Base-by-base conservation (phyloP, 176 grass and related monocot genomes). In the Otatea glauca region DNA sequence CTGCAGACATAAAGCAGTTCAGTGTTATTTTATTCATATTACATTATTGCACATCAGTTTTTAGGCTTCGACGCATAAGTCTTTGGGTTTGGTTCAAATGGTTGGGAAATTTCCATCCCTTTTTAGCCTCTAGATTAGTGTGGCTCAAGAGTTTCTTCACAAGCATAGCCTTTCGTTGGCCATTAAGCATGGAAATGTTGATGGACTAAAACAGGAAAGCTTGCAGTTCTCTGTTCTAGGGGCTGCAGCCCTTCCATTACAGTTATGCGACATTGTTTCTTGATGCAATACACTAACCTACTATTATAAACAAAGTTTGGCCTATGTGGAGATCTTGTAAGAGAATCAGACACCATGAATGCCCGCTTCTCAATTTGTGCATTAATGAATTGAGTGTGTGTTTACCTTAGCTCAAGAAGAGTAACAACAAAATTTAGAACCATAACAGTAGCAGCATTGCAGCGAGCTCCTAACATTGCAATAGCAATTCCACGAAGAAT, bases 351-450 rank as follows among this genome's bases (percentile, higher is more conserved):
- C 7, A 20, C 4, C 13, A 81, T 35, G 48, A 78, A 51, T 18
- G 13, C 12, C 12, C 44, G 3, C 8, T 61, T 38, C 27, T 32
- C 48, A 35, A 74, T 20, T 32, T 64, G 61, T 32, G 25, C 61
- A 15, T 9, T 35, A 50, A 38, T 48, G 25, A 47, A 50, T 32
- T 15, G 20, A 70, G 9, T 35, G 18, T 15, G 5, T 65, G 42
- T 53, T 88, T 76, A 98, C 93, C 93, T 98, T 82, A 98, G 85
- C 79, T 98, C 96, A 81, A 98, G 75, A 55, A 93, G 96, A 78
- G 96, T 98, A 17, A 90, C 96, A 0, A 84, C 88, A 20, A 98
- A 89, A 69, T 98, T 98, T 6, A 92, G 83, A 86, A 98, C 89
- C 87, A 96, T 92, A 60, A 95, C 74, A 48, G 82, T 95, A 27